Evolutionary conservation across 2,329 filamentous ascomycete species (phyloP).

Genomic region (Ceratocystis colombiana): DNA sequence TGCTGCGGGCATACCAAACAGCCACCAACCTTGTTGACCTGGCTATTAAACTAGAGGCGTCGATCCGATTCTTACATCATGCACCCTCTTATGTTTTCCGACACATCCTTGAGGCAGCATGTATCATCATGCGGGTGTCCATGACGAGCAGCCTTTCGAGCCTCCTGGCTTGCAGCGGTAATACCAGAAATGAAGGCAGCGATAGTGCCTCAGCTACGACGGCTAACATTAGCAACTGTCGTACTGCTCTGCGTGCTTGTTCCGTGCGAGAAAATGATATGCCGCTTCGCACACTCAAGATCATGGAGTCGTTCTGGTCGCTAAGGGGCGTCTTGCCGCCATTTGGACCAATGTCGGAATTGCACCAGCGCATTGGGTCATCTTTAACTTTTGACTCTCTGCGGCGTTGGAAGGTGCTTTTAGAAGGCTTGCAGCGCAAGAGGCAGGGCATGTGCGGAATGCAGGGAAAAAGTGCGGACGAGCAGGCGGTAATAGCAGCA

Average conservation of each 20-base stretch:
- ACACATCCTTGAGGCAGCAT: slow-evolving; percentile 38
- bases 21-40: slow-evolving; percentile 39
- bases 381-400: slow-evolving; percentile 44
- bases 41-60: slow-evolving; percentile 37
- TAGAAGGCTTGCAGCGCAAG: slow-evolving; percentile 34
- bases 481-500: slow-evolving; percentile 12
- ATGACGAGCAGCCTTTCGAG: slow-evolving; percentile 28
- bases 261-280: slow-evolving; percentile 43
- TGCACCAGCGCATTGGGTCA: slow-evolving; percentile 40
- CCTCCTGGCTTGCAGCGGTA: slow-evolving; percentile 30
- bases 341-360: slow-evolving; percentile 36
- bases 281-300: slow-evolving; percentile 37
- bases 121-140: slow-evolving; percentile 34
- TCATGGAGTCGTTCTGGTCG: slow-evolving; percentile 43
- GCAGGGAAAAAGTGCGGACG: not conserved
- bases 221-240: slow-evolving; percentile 32
- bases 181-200: slow-evolving; percentile 33
- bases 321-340: slow-evolving; percentile 34
- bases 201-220: slow-evolving; percentile 28
- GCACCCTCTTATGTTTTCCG: slow-evolving; percentile 43
- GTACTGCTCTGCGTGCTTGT: slow-evolving; percentile 33
- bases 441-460: slow-evolving; percentile 21
- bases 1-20: slow-evolving; percentile 41
- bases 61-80: slow-evolving; percentile 37
- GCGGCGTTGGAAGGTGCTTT: slow-evolving; percentile 37